Conservation (phyloP, 1,284 basidiomycete species). For the Apiotrichum gamsii region DNA sequence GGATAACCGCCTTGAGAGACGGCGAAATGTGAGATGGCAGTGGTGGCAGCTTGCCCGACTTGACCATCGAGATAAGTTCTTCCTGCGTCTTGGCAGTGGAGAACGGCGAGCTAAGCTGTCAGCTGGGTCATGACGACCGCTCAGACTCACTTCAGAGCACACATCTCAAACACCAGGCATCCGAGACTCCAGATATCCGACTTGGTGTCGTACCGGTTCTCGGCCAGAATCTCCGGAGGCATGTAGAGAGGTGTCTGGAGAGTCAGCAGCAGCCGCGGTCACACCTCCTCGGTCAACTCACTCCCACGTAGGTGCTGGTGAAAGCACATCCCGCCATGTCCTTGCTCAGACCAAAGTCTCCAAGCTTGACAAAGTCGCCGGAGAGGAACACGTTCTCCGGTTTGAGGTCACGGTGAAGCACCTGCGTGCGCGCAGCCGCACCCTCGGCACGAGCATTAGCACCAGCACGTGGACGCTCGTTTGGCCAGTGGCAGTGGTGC, state of each 20-base stretch:
- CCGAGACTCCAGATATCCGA: slow-evolving; percentile 98
- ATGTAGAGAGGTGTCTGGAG: slow-evolving; percentile 97
- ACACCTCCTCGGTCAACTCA: too few species aligned
- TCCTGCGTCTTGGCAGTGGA: slow-evolving; percentile 42
- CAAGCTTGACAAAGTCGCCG: slow-evolving; percentile 68
- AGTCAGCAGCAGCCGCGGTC: too few species aligned
- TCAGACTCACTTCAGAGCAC: slow-evolving; percentile 62
- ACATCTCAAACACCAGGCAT: slow-evolving; percentile 92
- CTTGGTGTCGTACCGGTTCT: slow-evolving; percentile 93
- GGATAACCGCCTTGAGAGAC: slow-evolving; percentile 35
- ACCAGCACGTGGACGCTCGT: slow-evolving; percentile 20
- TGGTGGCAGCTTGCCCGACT: slow-evolving; percentile 39
- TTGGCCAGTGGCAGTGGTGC: slow-evolving; percentile 71
- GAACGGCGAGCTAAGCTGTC: slow-evolving; percentile 42
- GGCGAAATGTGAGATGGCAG: slow-evolving; percentile 38
- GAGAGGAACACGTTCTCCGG: slow-evolving; percentile 68
- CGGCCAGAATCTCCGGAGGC: slow-evolving; percentile 94
- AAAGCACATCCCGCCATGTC: slow-evolving; percentile 79
- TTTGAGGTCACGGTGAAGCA: slow-evolving; percentile 90
- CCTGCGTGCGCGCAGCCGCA: slow-evolving; percentile 50
- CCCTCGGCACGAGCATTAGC: not conserved
- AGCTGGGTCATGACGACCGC: not conserved
- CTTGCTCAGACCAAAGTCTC: slow-evolving; percentile 93
- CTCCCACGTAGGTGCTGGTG: slow-evolving; percentile 93
- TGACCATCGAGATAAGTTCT: slow-evolving; percentile 44